These are phyloP conservation scores for Phyllosticta citriasiana DNA, from an alignment of 2,329 filamentous ascomycete species.

Conservation along the genomic window DNA sequence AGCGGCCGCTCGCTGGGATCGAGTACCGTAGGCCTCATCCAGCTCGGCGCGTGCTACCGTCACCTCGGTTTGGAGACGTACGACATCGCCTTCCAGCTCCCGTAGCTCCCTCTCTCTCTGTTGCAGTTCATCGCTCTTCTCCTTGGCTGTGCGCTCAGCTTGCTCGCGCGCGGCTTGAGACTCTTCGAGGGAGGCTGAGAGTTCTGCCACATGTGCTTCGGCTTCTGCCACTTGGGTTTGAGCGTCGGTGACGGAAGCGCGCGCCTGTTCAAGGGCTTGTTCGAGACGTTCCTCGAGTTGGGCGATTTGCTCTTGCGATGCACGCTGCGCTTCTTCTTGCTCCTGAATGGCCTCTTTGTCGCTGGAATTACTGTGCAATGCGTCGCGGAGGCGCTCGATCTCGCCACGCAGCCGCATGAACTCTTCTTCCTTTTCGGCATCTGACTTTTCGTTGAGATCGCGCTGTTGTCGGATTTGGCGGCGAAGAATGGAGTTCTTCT, in stretches of 20 bases:
- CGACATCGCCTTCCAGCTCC: slow-evolving; percentile 51
- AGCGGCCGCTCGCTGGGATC: slow-evolving; percentile 53
- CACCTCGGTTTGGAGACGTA: slow-evolving; percentile 62
- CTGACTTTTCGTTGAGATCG: slow-evolving; percentile 80
- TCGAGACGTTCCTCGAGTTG: slow-evolving; percentile 21
- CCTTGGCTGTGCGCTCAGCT: slow-evolving; percentile 22
- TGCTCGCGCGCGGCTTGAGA: slow-evolving; percentile 23
- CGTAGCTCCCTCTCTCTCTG: slow-evolving; percentile 11
- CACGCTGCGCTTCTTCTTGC: slow-evolving; percentile 16
- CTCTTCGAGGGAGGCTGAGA: slow-evolving; percentile 17
- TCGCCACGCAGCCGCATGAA: slow-evolving; percentile 31
- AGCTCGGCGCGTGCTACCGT: slow-evolving; percentile 88
- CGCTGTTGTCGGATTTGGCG: slow-evolving; percentile 93
- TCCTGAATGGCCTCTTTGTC: neutral
- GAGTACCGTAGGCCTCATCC: slow-evolving; percentile 83
- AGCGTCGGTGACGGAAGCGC: slow-evolving; percentile 23
- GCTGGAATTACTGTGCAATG: slow-evolving; percentile 12
- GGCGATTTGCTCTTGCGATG: slow-evolving; percentile 19
- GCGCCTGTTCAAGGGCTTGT: slow-evolving; percentile 26
- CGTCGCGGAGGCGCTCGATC: slow-evolving; percentile 31
- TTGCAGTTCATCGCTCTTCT: slow-evolving; percentile 26
- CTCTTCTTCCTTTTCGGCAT: slow-evolving; percentile 39
- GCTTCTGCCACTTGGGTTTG: slow-evolving; percentile 27
- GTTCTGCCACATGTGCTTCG: slow-evolving; percentile 22
- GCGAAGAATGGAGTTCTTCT: slow-evolving; percentile 82